phyloP scores from a whole-genome alignment of 352 stramenopile species.

The Globisporangium apiculatum region DNA sequence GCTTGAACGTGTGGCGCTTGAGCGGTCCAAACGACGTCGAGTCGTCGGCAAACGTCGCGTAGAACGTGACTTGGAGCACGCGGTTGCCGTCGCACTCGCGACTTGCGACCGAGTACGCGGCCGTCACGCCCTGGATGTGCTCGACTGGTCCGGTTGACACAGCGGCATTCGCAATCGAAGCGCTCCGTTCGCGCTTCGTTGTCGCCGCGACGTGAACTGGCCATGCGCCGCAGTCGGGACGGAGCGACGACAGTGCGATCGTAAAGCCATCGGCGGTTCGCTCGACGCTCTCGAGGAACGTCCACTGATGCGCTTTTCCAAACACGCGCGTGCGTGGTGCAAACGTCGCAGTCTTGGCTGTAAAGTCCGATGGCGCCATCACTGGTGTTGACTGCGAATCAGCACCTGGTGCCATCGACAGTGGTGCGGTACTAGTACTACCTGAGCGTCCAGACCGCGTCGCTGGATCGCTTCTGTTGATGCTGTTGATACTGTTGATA shows the following conservation, averaged over 20 bases:
- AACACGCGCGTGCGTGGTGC: constrained; percentile 28
- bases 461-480: not conserved
- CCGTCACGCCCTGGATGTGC: constrained; percentile 22
- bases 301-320: constrained; percentile 43
- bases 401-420: too few species aligned
- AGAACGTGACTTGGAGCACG: constrained; percentile 14
- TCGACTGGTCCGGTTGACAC: not conserved
- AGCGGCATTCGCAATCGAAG: not conserved
- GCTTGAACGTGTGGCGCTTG: constrained; percentile 14
- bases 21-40: constrained; percentile 12
- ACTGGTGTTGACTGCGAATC: not conserved
- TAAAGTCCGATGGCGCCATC: constrained; percentile 12
- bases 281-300: constrained; percentile 28
- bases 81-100: not conserved
- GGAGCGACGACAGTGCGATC: constrained; percentile 33
- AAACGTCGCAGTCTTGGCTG: constrained; percentile 44
- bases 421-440: too few species aligned
- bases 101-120: constrained; percentile 17
- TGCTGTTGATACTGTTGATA: not conserved
- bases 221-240: constrained; percentile 2
- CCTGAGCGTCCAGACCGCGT: not conserved
- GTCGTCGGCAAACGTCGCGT: constrained; percentile 14
- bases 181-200: not conserved
- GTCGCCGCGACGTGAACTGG: not conserved
- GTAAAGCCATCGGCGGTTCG: constrained; percentile 19